A percentile compares a stretch with the other conserved stretches of the same genome.
These are phyloP conservation scores for Didymella keratinophila DNA, from an alignment of 2,329 filamentous ascomycete genomes.

Conservation along the genomic window DNA sequence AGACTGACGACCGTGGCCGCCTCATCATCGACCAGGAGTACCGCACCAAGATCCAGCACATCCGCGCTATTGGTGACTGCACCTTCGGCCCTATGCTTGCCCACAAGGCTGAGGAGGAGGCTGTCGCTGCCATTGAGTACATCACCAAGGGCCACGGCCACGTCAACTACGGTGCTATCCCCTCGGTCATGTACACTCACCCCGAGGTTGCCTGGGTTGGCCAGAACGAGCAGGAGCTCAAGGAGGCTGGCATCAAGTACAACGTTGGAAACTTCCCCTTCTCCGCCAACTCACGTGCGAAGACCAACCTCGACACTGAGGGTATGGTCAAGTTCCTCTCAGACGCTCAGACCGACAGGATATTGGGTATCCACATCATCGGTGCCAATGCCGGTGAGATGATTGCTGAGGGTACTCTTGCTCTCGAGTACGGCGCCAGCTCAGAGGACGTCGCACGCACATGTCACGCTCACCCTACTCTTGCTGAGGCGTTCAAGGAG, in stretches of 20 bases:
- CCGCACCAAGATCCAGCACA: conserved; percentile 96
- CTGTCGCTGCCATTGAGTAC: conserved; percentile 91
- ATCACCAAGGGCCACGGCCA: conserved; percentile 98
- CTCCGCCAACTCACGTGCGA: conserved; percentile 96
- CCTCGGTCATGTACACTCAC: conserved; percentile 99
- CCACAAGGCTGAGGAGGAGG: conserved; percentile 99
- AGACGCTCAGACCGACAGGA: conserved; percentile 94
- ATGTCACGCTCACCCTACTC: conserved; percentile 94
- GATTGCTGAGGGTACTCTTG: conserved; percentile 96
- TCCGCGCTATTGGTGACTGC: conserved; percentile 93
- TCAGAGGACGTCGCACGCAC: conserved; percentile 78
- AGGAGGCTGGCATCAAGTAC: conserved; percentile 89
- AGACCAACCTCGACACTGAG: conserved; percentile 97
- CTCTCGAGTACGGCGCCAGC: conserved; percentile 94
- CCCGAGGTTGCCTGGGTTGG: conserved; percentile 99
- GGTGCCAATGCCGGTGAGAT: conserved; percentile 97
- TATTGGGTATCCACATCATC: conserved; percentile 95
- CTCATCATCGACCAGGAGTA: conserved; percentile 98
- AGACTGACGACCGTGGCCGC: conserved; percentile 91
- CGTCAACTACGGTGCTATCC: conserved; percentile 98
- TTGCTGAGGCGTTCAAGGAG: conserved; percentile 99
- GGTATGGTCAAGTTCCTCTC: conserved; percentile 97
- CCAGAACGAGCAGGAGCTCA: conserved; percentile 95
- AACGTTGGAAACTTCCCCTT: conserved; percentile 95
- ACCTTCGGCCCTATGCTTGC: conserved; percentile 99